A percentile compares a stretch with the other conserved stretches of the same genome.
Conservation (phyloP, 768 basidiomycete species). For the Amanita subjunquillea region DNA sequence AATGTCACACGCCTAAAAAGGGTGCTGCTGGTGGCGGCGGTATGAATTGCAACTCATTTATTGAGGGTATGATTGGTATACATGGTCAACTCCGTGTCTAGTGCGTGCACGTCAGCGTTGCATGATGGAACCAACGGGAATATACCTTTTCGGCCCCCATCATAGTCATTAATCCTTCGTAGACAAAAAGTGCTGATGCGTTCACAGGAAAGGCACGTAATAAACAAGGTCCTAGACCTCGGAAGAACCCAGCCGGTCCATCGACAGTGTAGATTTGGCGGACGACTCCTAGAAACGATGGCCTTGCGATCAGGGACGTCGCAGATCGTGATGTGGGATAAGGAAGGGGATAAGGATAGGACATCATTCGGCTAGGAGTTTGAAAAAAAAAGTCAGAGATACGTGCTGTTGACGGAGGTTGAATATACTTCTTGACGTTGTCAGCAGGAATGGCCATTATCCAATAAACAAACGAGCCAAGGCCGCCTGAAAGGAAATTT, state of each 20-base stretch:
- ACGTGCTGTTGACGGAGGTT: not conserved
- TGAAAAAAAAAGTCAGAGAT: not conserved
- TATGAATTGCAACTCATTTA: not conserved
- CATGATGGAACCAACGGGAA: slow-evolving; percentile 17
- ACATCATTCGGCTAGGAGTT: slow-evolving; percentile 50
- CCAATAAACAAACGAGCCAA: slow-evolving; percentile 58
- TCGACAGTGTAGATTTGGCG: slow-evolving; percentile 42
- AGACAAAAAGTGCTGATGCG: slow-evolving; percentile 70
- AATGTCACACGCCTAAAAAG: slow-evolving; percentile 22
- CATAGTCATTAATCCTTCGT: slow-evolving; percentile 60
- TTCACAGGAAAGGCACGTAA: slow-evolving; percentile 73
- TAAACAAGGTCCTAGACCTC: slow-evolving; percentile 59
- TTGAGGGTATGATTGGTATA: not conserved
- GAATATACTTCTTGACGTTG: slow-evolving; percentile 66
- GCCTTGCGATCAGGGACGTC: slow-evolving; percentile 17
- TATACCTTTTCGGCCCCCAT: slow-evolving; percentile 58
- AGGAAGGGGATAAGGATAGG: slow-evolving; percentile 36
- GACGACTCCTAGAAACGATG: slow-evolving; percentile 40
- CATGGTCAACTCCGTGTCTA: slow-evolving; percentile 7
- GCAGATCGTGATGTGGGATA: slow-evolving; percentile 23
- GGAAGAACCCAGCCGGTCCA: slow-evolving; percentile 47
- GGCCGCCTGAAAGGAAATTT: slow-evolving; percentile 58
- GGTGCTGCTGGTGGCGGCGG: slow-evolving; percentile 2
- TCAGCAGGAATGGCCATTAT: slow-evolving; percentile 64
- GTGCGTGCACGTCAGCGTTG: not conserved